Evolutionary conservation across 306 rosid species (phyloP).

Genomic region (Trifolium subterraneum): DNA sequence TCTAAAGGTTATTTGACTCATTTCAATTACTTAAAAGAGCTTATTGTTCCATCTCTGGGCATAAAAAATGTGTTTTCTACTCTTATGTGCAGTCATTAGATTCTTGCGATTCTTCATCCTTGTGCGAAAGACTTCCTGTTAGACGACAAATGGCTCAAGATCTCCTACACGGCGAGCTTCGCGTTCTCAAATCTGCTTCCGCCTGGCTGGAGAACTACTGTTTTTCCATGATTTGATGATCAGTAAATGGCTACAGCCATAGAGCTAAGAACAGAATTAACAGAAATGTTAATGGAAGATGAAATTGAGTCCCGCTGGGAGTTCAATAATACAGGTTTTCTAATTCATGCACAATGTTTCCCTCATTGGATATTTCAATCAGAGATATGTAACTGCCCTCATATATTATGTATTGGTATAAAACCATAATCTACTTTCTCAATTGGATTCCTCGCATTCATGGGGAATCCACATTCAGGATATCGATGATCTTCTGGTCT

Average conservation of each 20-base stretch:
- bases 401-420: too few species aligned
- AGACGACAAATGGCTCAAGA: slow-evolving; percentile 65
- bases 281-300: not conserved
- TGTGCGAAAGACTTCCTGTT: slow-evolving; percentile 32
- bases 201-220: slow-evolving; percentile 70
- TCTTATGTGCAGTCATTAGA: slow-evolving; percentile 53
- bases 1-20: not conserved
- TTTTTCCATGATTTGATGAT: slow-evolving; percentile 39
- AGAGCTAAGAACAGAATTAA: not conserved
- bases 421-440: too few species aligned
- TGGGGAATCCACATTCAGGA: too few species aligned
- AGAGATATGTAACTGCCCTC: not conserved
- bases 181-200: slow-evolving; percentile 66
- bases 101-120: slow-evolving; percentile 33
- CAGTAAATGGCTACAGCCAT: slow-evolving; percentile 18
- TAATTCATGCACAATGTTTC: not conserved
- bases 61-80: slow-evolving; percentile 5
- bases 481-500: too few species aligned
- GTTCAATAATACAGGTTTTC: not conserved
- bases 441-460: too few species aligned
- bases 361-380: not conserved
- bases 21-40: slow-evolving; percentile 21
- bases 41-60: not conserved
- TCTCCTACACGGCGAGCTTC: slow-evolving; percentile 70
- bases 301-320: not conserved